Evolutionary conservation across 352 stramenopile genomes (phyloP).

Genomic region (Lagenidium giganteum): DNA sequence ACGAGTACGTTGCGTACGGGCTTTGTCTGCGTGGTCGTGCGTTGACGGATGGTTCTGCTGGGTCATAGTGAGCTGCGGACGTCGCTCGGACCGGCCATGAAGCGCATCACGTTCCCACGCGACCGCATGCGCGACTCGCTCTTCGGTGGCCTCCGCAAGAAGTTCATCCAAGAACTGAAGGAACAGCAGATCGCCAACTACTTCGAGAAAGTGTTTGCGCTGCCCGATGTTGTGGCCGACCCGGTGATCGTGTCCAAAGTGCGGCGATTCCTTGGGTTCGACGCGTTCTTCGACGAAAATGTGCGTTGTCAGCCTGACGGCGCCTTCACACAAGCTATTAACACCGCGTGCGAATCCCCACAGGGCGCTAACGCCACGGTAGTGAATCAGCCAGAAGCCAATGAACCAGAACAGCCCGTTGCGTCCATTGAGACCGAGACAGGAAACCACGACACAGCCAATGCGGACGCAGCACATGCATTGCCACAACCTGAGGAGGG

Average conservation of each 20-base stretch:
- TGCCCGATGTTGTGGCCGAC: slow-evolving; percentile 37
- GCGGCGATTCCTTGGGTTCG: slow-evolving; percentile 56
- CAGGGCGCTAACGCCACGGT: no score
- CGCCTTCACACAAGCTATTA: no score
- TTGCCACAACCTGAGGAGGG: no score
- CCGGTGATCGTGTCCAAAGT: slow-evolving; percentile 30
- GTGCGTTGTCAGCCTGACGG: slow-evolving; percentile 24
- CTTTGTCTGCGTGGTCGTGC: not conserved
- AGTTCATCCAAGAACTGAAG: slow-evolving; percentile 57
- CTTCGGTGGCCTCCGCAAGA: slow-evolving; percentile 64
- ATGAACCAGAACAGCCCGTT: no score
- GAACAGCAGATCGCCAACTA: slow-evolving; percentile 71
- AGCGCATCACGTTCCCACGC: slow-evolving; percentile 47
- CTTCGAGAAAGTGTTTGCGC: slow-evolving; percentile 31
- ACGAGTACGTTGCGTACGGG: slow-evolving; percentile 39
- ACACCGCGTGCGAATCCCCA: no score
- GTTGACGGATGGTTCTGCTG: slow-evolving; percentile 1
- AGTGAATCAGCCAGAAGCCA: no score
- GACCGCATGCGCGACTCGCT: slow-evolving; percentile 72
- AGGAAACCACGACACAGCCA: no score
- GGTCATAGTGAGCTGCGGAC: slow-evolving; percentile 46
- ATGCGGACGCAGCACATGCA: no score
- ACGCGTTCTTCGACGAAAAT: slow-evolving; percentile 65
- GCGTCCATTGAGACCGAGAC: no score
- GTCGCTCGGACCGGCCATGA: slow-evolving; percentile 45